Evolutionary conservation across 345 rosid species (phyloP).

Genomic region (Acer campestre): DNA sequence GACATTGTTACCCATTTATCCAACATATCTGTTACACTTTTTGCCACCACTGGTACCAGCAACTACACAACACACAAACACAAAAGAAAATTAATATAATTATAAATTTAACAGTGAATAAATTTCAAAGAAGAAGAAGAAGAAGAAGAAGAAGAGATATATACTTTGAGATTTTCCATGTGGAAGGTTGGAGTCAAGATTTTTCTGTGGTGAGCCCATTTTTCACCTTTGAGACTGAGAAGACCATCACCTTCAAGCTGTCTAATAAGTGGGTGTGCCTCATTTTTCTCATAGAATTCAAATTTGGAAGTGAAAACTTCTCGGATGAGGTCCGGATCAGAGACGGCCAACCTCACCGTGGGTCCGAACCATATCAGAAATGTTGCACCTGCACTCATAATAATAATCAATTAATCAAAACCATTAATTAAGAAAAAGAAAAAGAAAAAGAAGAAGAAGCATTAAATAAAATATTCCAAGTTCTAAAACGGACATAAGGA

Average conservation of each 20-base stretch:
- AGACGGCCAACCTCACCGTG: slow-evolving; percentile 65
- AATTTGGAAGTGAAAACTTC: slow-evolving; percentile 72
- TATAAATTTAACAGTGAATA: slow-evolving; percentile 3
- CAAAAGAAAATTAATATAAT: background rate
- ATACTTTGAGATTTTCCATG: slow-evolving; percentile 81
- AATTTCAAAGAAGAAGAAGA: background rate
- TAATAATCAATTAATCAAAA: background rate
- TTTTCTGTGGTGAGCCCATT: slow-evolving; percentile 77
- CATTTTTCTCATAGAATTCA: slow-evolving; percentile 63
- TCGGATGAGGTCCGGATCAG: slow-evolving; percentile 77
- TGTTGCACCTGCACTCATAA: slow-evolving; percentile 54
- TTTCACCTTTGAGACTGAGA: slow-evolving; percentile 66
- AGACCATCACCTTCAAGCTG: slow-evolving; percentile 79
- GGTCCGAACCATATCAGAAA: slow-evolving; percentile 86
- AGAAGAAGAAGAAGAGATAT: slow-evolving; percentile 9
- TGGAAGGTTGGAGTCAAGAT: slow-evolving; percentile 77
- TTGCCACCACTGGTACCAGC: slow-evolving; percentile 60
- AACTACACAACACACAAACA: slow-evolving; percentile 25
- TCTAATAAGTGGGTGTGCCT: slow-evolving; percentile 50
- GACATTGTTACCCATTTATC: slow-evolving; percentile 54
- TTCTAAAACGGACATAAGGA: background rate
- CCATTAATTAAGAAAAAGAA: background rate
- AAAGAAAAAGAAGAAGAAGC: background rate
- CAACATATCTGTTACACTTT: slow-evolving; percentile 51
- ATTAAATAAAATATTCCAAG: background rate